Base-by-base conservation (phyloP, 2,329 filamentous ascomycete genomes). In the Aspergillus proliferans region DNA sequence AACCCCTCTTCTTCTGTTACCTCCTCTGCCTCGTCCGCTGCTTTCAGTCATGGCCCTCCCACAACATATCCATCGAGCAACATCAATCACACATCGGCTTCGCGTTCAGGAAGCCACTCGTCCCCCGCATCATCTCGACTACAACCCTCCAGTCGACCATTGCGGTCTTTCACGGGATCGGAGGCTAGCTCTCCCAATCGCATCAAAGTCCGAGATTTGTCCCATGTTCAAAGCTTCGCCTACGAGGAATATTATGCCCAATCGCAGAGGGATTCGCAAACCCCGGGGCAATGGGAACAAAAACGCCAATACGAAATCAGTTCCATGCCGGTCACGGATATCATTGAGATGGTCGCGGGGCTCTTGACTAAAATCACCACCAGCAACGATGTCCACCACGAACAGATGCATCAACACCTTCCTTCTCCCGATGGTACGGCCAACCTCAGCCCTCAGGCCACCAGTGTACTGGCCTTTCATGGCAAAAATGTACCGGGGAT, bases 321-420 rank as follows among this genome's bases (percentile, higher is more conserved):
- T 71, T 87, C 83, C 47, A 97, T 98, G 92, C 93, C 93, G 46
- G 94, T 97, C 48, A 84, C 86, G 56, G 92, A 98, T 65, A 88
- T 98, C 58, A 98, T 98, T 65, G 92, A 97, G 70, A 97, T 98
- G 93, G 93, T 98, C 3, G 93, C 93, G 4, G 93, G 91, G 6
- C 79, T 98, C 21, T 76, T 98, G 53, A 95, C 92, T 49, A 97
- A 97, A 70, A 98, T 98, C 60, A 97, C 93, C 5, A 89, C 88
- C 3, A 96, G 92, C 49, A 98, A 98, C 66, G 93, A 98, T 66
- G 76, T 86, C 46, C 91, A 97, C 67, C 92, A 97, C 69, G 89
- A 96, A 66, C 87, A 91, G 55, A 72, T 95, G 56, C 89, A 96
- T 70, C 83, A 89, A 48, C 80, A 83, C 52, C 81, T 87, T 52